These are phyloP conservation scores for Sarocladium oryzae DNA, from an alignment of 2,329 filamentous ascomycete genomes.

Conservation along the genomic window DNA sequence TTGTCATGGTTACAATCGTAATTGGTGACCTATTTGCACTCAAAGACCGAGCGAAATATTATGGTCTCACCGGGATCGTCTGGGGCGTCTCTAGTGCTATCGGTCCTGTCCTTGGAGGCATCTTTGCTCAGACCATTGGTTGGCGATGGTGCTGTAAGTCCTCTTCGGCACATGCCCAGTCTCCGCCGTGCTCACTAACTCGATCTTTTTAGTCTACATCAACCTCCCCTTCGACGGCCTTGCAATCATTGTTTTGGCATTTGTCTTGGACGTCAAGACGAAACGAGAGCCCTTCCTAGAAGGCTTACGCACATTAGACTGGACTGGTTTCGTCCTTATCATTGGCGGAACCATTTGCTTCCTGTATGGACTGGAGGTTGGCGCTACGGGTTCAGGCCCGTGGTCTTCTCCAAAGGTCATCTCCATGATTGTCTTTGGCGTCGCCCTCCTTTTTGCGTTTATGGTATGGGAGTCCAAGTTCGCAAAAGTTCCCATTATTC, in stretches of 20 bases:
- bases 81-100: constrained; percentile 49
- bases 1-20: constrained; percentile 29
- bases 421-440: constrained; percentile 45
- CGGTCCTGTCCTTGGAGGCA: constrained; percentile 51
- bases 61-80: constrained; percentile 50
- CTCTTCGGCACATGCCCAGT: constrained; percentile 6
- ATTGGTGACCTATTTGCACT: constrained; percentile 32
- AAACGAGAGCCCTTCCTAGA: constrained; percentile 46
- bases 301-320: constrained; percentile 46
- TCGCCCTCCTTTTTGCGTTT: constrained; percentile 33
- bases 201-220: constrained; percentile 27
- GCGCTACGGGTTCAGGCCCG: constrained; percentile 41
- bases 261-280: constrained; percentile 45
- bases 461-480: constrained; percentile 47
- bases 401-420: constrained; percentile 47
- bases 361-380: constrained; percentile 55
- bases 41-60: constrained; percentile 32
- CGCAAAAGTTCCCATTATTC: constrained; percentile 52
- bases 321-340: constrained; percentile 47
- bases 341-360: constrained; percentile 52
- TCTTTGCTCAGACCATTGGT: constrained; percentile 47
- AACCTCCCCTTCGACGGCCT: constrained; percentile 35
- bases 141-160: constrained; percentile 50
- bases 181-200: neutral
- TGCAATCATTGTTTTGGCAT: constrained; percentile 27